A percentile compares a stretch with the other conserved stretches of the same genome.
phyloP scores from a whole-genome alignment of 192 early-diverging fungal genomes.

The Chytriomyces hyalinus region DNA sequence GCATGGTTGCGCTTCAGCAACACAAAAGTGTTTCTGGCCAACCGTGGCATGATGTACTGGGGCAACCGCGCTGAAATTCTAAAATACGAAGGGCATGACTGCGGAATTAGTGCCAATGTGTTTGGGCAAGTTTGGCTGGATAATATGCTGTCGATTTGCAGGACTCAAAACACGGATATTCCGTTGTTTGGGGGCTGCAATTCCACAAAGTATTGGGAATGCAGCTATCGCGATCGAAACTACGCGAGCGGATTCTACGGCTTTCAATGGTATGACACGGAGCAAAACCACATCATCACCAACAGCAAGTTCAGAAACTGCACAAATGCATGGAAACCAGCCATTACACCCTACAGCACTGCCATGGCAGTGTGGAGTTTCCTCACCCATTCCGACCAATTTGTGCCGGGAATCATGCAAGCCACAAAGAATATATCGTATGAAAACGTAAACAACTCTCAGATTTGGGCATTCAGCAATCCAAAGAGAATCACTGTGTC shows the following conservation, averaged over 20 bases:
- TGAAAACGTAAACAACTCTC: conserved; percentile 16
- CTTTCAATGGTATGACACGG: conserved; percentile 37
- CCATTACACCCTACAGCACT: conserved; percentile 13
- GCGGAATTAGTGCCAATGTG: conserved; percentile 23
- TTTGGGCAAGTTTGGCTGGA: conserved; percentile 41
- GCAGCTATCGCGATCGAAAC: conserved; percentile 9
- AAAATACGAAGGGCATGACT: conserved; percentile 25
- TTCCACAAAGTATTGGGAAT: conserved; percentile 9
- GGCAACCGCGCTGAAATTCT: conserved; percentile 31
- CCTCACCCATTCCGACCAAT: conserved; percentile 40
- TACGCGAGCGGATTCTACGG: conserved; percentile 25
- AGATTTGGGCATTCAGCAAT: conserved; percentile 28
- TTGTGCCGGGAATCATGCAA: conserved; percentile 36
- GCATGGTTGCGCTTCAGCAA: conserved; percentile 38
- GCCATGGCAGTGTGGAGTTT: conserved; percentile 30
- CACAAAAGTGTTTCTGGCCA: conserved; percentile 42
- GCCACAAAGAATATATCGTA: conserved; percentile 35
- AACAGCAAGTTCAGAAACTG: conserved; percentile 40
- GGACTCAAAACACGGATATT: conserved; percentile 26
- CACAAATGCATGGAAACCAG: conserved; percentile 22
- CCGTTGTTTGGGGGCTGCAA: conserved; percentile 21
- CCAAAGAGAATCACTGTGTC: conserved; percentile 23
- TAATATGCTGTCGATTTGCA: conserved; percentile 25
- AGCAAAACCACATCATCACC: conserved; percentile 40
- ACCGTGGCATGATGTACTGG: conserved; percentile 42